Evolutionary conservation across 805 yeast species (phyloP), one percentile per base, ranked within the genome.

Genomic region (Saccharomycopsis selenospora): DNA sequence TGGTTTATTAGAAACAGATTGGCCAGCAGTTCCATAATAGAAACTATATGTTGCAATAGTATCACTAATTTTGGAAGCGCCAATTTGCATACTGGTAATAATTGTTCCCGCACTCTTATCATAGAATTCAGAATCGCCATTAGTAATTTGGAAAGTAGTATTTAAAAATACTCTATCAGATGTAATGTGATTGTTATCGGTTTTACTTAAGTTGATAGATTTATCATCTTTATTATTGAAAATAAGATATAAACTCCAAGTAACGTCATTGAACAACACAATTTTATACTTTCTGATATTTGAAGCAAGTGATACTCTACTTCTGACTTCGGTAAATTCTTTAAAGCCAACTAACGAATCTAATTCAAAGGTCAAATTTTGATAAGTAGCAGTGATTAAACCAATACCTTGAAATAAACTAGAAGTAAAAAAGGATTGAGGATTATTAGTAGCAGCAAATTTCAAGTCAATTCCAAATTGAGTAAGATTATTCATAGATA

Each of bases 61-160:
- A 14, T 79, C 78, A 23, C 68, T 66, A 13, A 71, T 55, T 22
- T 71, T 61, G 47, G 84, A 86, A 17, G 80, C 80, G 28, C 69
- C 70, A 11, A 81, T 54, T 0, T 70, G 55, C 24, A 74, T 78
- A 27, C 68, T 70, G 2, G 72, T 71, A 2, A 75, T 77, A 59
- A 81, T 85, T 55, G 71, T 66, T 36, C 95, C 95, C 36, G 93
- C 90, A 18, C 84, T 78, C 40, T 66, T 56, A 61, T 82, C 90
- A 59, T 80, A 80, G 53, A 61, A 65, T 5, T 66, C 61, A 22
- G 72, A 76, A 43, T 61, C 72, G 7, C 77, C 79, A 48, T 77
- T 70, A 8, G 78, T 77, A 26, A 82, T 54, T 27, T 63, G 60
- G 5, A 58, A 60, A 24, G 78, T 71, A 7, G 78, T 67, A 63